These are phyloP conservation scores for Jaenimonas drosophilae DNA, from an alignment of 208 protist species.

Conservation along the genomic window DNA sequence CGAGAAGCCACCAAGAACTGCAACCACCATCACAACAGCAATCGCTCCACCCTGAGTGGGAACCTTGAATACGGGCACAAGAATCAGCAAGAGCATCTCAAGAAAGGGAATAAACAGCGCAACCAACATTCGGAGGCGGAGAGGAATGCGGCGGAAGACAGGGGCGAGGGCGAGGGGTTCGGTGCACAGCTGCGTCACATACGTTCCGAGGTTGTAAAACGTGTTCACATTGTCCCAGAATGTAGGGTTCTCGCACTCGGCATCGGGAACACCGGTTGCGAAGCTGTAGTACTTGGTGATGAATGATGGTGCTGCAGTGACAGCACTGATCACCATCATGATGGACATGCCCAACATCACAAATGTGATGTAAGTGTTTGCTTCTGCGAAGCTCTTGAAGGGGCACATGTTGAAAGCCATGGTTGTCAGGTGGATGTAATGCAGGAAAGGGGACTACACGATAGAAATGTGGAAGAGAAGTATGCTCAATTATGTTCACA, in stretches of 20 bases:
- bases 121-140: conserved; percentile 12
- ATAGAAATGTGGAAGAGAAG: neutral
- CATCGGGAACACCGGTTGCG: conserved; percentile 8
- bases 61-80: conserved; percentile 8
- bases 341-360: conserved; percentile 39
- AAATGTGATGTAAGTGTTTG: conserved; percentile 32
- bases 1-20: conserved; percentile 12
- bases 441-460: neutral
- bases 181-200: conserved; percentile 12
- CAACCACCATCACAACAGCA: conserved; percentile 16
- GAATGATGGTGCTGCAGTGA: conserved; percentile 35
- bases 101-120: conserved; percentile 10
- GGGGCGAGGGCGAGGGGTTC: conserved; percentile 17
- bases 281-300: conserved; percentile 30
- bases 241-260: conserved; percentile 1
- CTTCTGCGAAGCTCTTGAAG: conserved; percentile 13
- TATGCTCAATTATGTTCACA: neutral
- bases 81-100: conserved; percentile 15
- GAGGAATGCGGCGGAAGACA: conserved; percentile 11
- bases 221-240: conserved; percentile 28
- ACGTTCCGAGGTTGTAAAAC: conserved; percentile 27
- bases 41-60: conserved; percentile 15
- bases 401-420: conserved; percentile 7
- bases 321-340: conserved; percentile 53
- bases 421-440: neutral